Evolutionary conservation across 1,284 basidiomycete genomes (phyloP).

Genomic region (Rhodotorula mucilaginosa): DNA sequence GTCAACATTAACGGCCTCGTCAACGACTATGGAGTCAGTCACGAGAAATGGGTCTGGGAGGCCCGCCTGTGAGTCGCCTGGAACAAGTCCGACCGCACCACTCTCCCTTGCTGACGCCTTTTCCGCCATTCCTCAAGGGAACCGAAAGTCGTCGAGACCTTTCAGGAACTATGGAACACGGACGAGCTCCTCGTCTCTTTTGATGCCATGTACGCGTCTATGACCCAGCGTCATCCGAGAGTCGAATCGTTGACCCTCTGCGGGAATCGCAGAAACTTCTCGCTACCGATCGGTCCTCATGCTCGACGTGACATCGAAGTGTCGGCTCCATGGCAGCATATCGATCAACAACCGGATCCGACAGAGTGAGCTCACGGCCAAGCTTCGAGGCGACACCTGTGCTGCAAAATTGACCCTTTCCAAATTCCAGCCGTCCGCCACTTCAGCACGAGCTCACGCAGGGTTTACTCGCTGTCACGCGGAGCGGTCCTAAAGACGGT

Average conservation of each 20-base stretch:
- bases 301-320: conserved; percentile 39
- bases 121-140: conserved; percentile 34
- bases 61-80: conserved; percentile 41
- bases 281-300: conserved; percentile 45
- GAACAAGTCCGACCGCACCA: too few relatives aligned
- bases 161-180: conserved; percentile 50
- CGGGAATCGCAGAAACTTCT: conserved; percentile 45
- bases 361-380: conserved; percentile 36
- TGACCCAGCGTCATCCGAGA: background rate
- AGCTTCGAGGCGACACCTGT: background rate
- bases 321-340: conserved; percentile 49
- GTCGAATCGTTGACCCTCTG: conserved; percentile 4
- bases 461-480: conserved; percentile 49
- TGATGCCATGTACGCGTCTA: conserved; percentile 25
- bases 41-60: conserved; percentile 48
- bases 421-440: background rate
- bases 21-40: conserved; percentile 7
- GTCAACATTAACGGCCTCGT: conserved; percentile 35
- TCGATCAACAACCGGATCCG: conserved; percentile 49
- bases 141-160: conserved; percentile 47
- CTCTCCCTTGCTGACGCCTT: too few relatives aligned
- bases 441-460: conserved; percentile 45
- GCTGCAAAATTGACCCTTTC: background rate
- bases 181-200: conserved; percentile 47
- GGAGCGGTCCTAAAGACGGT: conserved; percentile 51